Conservation (phyloP, 2,329 filamentous ascomycete genomes). For the Aureobasidium sp. region DNA sequence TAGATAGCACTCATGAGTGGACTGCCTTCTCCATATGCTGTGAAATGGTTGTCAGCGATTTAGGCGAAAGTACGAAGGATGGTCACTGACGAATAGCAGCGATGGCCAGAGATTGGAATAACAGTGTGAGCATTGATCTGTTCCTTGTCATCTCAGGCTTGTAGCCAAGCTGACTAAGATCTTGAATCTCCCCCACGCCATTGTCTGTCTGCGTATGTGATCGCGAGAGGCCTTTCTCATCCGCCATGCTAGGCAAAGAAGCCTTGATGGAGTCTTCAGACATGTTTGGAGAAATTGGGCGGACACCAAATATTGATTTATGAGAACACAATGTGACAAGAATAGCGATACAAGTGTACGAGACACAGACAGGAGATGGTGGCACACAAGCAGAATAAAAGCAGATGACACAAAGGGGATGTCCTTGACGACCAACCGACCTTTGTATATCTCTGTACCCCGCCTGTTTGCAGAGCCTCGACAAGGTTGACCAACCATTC, state of each 20-base stretch:
- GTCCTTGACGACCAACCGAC: neutral
- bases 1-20: constrained; percentile 42
- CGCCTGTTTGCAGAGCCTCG: neutral
- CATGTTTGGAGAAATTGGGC: neutral
- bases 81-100: constrained; percentile 43
- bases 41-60: neutral
- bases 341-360: neutral
- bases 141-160: constrained; percentile 51
- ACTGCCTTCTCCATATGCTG: constrained; percentile 17
- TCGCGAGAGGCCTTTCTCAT: neutral
- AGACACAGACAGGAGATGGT: neutral
- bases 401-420: neutral
- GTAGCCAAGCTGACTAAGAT: constrained; percentile 39
- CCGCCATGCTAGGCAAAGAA: neutral
- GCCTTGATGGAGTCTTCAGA: neutral
- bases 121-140: constrained; percentile 51
- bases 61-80: too few relatives aligned
- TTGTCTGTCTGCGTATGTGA: neutral
- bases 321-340: neutral
- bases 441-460: constrained; percentile 2
- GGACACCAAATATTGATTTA: neutral
- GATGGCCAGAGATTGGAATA: constrained; percentile 56
- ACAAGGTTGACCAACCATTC: neutral
- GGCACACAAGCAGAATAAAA: neutral
- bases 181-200: constrained; percentile 6